Evolutionary conservation across 495 filamentous ascomycete species (phyloP).

Genomic region (Margaritispora aquatica): DNA sequence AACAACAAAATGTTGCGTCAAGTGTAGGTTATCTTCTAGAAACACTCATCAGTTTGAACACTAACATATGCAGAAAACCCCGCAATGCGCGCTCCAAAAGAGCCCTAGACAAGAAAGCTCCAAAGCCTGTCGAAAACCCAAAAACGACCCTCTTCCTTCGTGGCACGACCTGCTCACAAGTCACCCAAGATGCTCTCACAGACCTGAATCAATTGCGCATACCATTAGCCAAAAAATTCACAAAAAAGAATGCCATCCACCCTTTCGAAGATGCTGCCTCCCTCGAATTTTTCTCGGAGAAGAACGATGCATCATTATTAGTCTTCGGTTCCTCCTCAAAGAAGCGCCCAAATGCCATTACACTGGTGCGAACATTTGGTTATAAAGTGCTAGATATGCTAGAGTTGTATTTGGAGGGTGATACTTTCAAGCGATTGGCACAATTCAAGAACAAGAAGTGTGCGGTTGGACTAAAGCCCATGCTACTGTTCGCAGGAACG

Average conservation of each 20-base stretch:
- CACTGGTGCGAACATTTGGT: constrained; percentile 74
- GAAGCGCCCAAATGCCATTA: constrained; percentile 88
- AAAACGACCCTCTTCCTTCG: constrained; percentile 83
- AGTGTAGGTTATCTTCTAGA: constrained; percentile 32
- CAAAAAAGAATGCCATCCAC: constrained; percentile 89
- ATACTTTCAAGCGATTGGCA: constrained; percentile 55
- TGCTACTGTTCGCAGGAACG: constrained; percentile 81
- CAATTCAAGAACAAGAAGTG: constrained; percentile 82
- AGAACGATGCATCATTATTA: constrained; percentile 83
- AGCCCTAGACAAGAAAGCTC: constrained; percentile 80
- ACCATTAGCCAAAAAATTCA: constrained; percentile 76
- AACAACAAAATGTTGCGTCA: constrained; percentile 39
- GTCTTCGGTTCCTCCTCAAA: constrained; percentile 80
- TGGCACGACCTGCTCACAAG: constrained; percentile 70
- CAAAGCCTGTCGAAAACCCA: constrained; percentile 81
- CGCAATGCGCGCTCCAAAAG: constrained; percentile 91
- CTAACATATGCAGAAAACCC: constrained; percentile 58
- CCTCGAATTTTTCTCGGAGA: constrained; percentile 87
- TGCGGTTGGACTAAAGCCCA: constrained; percentile 74
- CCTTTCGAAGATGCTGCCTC: constrained; percentile 87
- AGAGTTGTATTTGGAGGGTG: constrained; percentile 72
- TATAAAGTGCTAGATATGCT: constrained; percentile 88
- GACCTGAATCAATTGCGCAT: constrained; percentile 79
- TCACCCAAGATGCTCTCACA: constrained; percentile 70
- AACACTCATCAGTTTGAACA: background rate